Conservation (phyloP, 2,329 filamentous ascomycete genomes). For the Exserohilum turcica region DNA sequence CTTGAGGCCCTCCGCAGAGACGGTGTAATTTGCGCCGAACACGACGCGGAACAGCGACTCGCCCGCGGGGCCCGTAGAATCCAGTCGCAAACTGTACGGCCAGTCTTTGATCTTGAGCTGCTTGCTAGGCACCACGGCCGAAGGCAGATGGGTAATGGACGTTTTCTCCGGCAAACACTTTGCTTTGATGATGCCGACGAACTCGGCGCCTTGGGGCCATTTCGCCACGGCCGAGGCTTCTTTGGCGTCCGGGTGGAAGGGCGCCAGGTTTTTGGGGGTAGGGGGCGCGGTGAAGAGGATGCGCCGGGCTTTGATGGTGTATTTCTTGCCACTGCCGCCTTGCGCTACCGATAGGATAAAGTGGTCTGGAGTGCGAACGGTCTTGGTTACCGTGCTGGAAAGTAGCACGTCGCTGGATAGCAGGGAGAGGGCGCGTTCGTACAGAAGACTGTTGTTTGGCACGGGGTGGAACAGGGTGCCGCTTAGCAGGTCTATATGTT, state of each 20-base stretch:
- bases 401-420: conserved; percentile 20
- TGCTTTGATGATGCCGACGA: conserved; percentile 21
- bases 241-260: conserved; percentile 19
- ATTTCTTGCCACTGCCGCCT: conserved; percentile 1
- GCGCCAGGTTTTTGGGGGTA: conserved; percentile 13
- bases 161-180: conserved; percentile 28
- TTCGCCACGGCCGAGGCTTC: conserved; percentile 18
- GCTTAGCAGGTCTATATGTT: conserved; percentile 12
- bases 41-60: conserved; percentile 22
- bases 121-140: conserved; percentile 13
- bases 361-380: conserved; percentile 5
- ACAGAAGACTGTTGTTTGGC: conserved; percentile 29
- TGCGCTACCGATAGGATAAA: conserved; percentile 16
- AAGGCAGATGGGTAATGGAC: conserved; percentile 18
- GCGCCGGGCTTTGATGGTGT: conserved; percentile 24
- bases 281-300: conserved; percentile 25
- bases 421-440: conserved; percentile 27
- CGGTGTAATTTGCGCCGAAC: conserved; percentile 19
- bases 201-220: conserved; percentile 15
- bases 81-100: conserved; percentile 22
- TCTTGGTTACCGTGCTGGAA: conserved; percentile 12
- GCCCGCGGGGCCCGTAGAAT: conserved; percentile 24
- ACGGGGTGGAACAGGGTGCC: conserved; percentile 16
- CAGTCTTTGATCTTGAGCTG: conserved; percentile 25
- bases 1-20: conserved; percentile 14